phyloP scores from a whole-genome alignment of 2,329 filamentous ascomycete species.

The Colletotrichum sp. region DNA sequence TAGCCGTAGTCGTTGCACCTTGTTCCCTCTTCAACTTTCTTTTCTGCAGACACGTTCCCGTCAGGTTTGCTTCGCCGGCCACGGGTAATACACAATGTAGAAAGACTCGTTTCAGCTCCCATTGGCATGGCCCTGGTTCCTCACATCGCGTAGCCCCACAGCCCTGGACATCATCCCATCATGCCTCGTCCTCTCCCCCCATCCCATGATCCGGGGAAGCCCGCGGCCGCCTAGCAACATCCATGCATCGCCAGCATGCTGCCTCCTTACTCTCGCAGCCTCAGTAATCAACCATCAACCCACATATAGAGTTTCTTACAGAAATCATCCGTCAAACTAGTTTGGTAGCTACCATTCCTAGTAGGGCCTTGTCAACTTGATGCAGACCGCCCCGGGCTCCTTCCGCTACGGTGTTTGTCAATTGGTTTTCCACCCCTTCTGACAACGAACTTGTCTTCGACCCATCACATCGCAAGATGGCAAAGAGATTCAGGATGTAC shows the following conservation, averaged over 20 bases:
- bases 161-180: not conserved
- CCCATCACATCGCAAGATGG: not conserved
- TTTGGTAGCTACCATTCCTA: not conserved
- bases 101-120: not conserved
- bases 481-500: not conserved
- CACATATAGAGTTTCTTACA: not conserved
- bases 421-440: not conserved
- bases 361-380: not conserved
- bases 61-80: not conserved
- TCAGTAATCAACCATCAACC: not conserved
- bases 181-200: not conserved
- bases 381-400: not conserved
- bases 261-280: not conserved
- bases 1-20: too few species aligned
- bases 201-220: not conserved
- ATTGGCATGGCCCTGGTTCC: not conserved
- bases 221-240: not conserved
- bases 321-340: not conserved
- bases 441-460: not conserved
- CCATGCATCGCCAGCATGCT: slow-evolving; percentile 6
- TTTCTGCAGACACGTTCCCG: not conserved
- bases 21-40: not conserved
- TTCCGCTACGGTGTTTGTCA: not conserved
- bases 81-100: not conserved
- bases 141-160: not conserved